Evolutionary conservation across 2,329 filamentous ascomycete genomes (phyloP).

Genomic region (Diplodia scrobiculata): DNA sequence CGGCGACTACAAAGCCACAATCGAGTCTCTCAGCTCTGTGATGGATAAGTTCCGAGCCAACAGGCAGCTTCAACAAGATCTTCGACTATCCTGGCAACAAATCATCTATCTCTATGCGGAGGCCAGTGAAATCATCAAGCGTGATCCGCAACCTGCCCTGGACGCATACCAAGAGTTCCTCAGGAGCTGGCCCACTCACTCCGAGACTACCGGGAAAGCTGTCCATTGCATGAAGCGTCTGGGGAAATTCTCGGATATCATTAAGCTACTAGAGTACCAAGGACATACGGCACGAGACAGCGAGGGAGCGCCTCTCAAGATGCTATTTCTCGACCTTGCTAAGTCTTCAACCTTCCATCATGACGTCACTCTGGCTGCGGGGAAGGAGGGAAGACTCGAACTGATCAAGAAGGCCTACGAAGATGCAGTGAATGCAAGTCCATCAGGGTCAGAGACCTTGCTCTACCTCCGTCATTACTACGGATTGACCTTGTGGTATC

Average conservation of each 20-base stretch:
- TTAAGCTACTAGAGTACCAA: not conserved
- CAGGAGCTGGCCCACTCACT: not conserved
- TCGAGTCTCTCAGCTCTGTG: not conserved
- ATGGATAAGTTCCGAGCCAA: not conserved
- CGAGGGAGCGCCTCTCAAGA: not conserved
- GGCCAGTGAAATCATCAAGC: not conserved
- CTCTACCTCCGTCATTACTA: conserved; percentile 5
- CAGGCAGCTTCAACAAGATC: not conserved
- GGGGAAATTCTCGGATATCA: not conserved
- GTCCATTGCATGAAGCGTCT: not conserved
- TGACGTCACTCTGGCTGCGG: not conserved
- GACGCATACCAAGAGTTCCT: not conserved
- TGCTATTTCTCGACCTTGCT: not conserved
- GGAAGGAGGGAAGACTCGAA: not conserved
- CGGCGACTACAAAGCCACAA: too few relatives aligned
- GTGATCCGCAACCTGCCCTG: not conserved
- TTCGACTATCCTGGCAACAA: not conserved
- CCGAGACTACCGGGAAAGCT: not conserved
- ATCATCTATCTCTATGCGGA: not conserved
- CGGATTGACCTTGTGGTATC: conserved; percentile 8
- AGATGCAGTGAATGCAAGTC: not conserved
- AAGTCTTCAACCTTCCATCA: conserved; percentile 5
- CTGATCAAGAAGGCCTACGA: not conserved
- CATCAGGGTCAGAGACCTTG: not conserved
- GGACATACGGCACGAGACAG: not conserved